phyloP scores from a whole-genome alignment of 148 eudicot species.

The Diospyros lotus region DNA sequence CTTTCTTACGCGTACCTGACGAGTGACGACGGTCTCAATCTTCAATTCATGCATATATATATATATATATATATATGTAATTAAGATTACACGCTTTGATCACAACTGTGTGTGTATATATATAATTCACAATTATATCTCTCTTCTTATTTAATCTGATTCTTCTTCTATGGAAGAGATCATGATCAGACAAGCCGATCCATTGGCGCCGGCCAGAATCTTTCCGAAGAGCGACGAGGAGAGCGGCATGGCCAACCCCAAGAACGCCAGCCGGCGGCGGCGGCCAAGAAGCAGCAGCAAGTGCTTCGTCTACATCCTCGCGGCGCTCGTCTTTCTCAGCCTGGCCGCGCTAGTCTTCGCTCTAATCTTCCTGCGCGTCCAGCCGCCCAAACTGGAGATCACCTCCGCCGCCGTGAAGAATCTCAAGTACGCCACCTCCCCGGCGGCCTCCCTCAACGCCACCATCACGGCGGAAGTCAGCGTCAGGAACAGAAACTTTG shows the following conservation, averaged over 20 bases:
- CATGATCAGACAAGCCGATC: neutral
- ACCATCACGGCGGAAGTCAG: conserved; percentile 19
- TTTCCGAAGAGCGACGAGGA: conserved; percentile 18
- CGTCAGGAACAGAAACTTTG: conserved; percentile 32
- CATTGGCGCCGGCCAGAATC: conserved; percentile 14
- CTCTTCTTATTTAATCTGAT: neutral
- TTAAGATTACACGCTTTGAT: too few relatives aligned
- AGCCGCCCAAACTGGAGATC: conserved; percentile 20
- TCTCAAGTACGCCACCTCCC: conserved; percentile 8
- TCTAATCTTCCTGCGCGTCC: conserved; percentile 18
- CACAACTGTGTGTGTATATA: neutral
- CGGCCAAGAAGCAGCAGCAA: conserved; percentile 21
- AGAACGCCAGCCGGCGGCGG: neutral
- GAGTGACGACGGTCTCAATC: too few relatives aligned
- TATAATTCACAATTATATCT: neutral
- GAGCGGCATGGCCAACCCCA: neutral
- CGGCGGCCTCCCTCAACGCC: conserved; percentile 26
- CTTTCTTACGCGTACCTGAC: too few relatives aligned
- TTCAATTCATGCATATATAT: too few relatives aligned
- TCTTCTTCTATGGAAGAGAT: too few relatives aligned
- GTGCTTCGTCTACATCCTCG: conserved; percentile 29
- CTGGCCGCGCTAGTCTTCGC: conserved; percentile 24
- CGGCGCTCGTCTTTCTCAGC: conserved; percentile 19
- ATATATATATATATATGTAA: too few relatives aligned
- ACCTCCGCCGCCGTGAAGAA: conserved; percentile 15